A percentile compares a stretch with the other conserved stretches of the same genome.
These are phyloP conservation scores for Rossbeevera mucosa DNA, from an alignment of 768 basidiomycete genomes.

Conservation along the genomic window DNA sequence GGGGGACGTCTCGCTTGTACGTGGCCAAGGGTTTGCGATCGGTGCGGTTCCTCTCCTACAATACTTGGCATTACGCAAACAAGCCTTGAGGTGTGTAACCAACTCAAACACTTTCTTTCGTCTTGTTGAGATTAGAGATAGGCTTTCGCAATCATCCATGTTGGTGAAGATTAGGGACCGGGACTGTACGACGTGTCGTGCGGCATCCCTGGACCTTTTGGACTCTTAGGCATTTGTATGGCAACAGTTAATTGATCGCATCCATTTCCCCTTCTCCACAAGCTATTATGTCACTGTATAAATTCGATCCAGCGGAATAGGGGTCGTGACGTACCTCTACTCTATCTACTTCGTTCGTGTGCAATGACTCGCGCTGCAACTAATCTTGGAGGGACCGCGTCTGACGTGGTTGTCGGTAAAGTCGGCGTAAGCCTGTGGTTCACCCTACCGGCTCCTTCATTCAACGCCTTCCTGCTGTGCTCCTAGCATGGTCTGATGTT, in stretches of 20 bases:
- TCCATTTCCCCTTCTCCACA: too few relatives aligned
- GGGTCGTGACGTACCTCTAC: neutral
- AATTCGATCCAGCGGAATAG: neutral
- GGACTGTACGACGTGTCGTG: constrained; percentile 50
- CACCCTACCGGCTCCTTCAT: too few relatives aligned
- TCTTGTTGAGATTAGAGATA: constrained; percentile 2
- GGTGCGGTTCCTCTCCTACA: constrained; percentile 61
- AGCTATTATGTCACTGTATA: too few relatives aligned
- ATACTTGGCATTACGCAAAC: constrained; percentile 50
- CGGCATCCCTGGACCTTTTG: constrained; percentile 42
- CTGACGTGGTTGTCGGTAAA: constrained; percentile 34
- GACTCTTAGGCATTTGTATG: constrained; percentile 13
- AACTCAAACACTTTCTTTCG: fast-evolving
- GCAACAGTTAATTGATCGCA: neutral
- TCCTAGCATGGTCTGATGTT: constrained; percentile 49
- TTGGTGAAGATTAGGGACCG: constrained; percentile 65
- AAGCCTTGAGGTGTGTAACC: constrained; percentile 36
- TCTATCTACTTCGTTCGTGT: neutral
- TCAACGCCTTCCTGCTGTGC: neutral
- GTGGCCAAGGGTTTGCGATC: constrained; percentile 74
- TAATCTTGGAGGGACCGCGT: constrained; percentile 38
- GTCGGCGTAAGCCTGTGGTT: constrained; percentile 30
- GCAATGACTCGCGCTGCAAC: constrained; percentile 31
- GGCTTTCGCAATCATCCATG: constrained; percentile 29
- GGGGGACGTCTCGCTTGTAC: constrained; percentile 75